Evolutionary conservation across 2,329 filamentous ascomycete genomes (phyloP), one percentile per base, ranked within the genome.

Genomic region (Aspergillus sp.): DNA sequence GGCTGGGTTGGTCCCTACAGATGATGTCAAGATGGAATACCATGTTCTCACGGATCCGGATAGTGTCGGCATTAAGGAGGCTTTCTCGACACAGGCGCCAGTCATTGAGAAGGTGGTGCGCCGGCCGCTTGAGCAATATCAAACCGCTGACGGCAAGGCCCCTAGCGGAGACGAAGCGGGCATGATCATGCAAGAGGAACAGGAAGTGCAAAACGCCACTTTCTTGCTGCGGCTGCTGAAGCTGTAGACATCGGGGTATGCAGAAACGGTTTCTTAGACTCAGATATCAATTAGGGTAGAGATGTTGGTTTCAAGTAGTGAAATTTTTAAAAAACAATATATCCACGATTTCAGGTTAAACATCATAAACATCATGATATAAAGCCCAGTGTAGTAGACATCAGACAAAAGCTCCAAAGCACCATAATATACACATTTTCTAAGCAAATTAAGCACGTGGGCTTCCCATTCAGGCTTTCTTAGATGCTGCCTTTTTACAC

Each of bases 21-120:
- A 99, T 70, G 95, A 98, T 70, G 88, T 99, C 61, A 90, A 89
- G 78, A 96, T 99, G 90, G 90, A 96, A 74, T 98, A 96, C 78
- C 83, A 82, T 57, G 86, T 98, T 5, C 77, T 96, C 49, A 83
- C 85, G 7, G 92, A 96, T 70, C 89, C 90, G 0, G 89, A 95
- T 2, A 83, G 85, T 45, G 82, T 93, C 58, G 91, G 90, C 5
- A 75, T 96, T 22, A 85, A 83, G 57, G 80, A 83, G 54, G 87
- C 87, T 3, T 91, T 96, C 69, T 80, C 84, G 63, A 83, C 83
- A 39, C 90, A 96, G 69, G 77, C 83, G 20, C 74, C 80, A 45
- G 79, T 83, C 34, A 90, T 96, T 69, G 87, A 89, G 73, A 95
- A 91, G 79, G 87, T 87, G 20, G 75, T 96, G 64, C 83, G 91